Base-by-base conservation (phyloP, 2,329 filamentous ascomycete species). In the Ceratocystiopsis minuta region DNA sequence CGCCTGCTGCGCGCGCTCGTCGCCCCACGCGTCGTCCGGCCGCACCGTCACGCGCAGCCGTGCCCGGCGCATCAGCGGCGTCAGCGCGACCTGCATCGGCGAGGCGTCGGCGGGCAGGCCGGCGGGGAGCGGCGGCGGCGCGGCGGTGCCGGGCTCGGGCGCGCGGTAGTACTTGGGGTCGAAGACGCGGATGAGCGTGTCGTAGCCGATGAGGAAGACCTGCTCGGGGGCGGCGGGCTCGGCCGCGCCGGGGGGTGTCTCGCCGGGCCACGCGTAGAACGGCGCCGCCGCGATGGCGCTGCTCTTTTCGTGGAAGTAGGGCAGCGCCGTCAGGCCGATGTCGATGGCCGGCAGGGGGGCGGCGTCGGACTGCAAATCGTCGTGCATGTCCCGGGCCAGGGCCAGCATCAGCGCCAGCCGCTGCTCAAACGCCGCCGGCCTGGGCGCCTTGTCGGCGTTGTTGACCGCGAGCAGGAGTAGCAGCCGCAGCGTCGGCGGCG, bases 221-320 rank as follows among this genome's bases (percentile, higher is more conserved):
- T 85, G 79, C 41, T 67, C 61, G 9, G 56, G 53, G 11, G 53
- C 11, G 31, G 34, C 28, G 13, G 24, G 34, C 11, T n/a, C 35
- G 35, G 38, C 3, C 37, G 18, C 16, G 34, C 16, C 31, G 31
- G 36, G 6, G 34, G 7, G 9, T 20, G 16, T 7, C 3, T 15
- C 32, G n/a, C 14, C 36, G 16, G 38, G 44, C 53, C 13, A 36
- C 6, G 43, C 41, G 48, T 72, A 75, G 34, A 62, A 60, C 0
- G 61, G 60, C 0, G 57, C 56, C 10, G 55, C 52, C 0, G 64
- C 60, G 24, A 87, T 74, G 1, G 72, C 73, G 13, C 53, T 49
- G 9, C 74, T 72, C 59, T 88, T 88, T 52, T 78, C 75, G 44
- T 74, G 72, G 51, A 88, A 90, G 54, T 78, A 86, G 0, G 82